phyloP scores from a whole-genome alignment of 176 grass and related monocot species.

The Luzula sylvatica region DNA sequence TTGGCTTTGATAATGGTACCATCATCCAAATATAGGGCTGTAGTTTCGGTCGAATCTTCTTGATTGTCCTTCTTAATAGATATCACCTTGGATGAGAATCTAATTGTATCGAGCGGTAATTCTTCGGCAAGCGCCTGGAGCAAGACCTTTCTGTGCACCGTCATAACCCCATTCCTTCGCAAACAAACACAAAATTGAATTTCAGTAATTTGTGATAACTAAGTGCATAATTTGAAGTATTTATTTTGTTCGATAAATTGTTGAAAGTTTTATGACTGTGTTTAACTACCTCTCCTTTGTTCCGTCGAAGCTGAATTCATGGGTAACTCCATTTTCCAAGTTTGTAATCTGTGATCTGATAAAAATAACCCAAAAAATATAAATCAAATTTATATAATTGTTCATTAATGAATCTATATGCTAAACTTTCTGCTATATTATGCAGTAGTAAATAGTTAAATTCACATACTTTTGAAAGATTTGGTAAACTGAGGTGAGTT shows the following conservation, averaged over 20 bases:
- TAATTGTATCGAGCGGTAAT: conserved; percentile 41
- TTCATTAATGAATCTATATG: neutral
- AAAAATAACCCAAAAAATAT: neutral
- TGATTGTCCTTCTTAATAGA: conserved; percentile 26
- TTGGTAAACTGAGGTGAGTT: conserved; percentile 11
- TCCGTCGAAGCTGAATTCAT: conserved; percentile 32
- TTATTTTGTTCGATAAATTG: neutral
- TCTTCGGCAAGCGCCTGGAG: conserved; percentile 52
- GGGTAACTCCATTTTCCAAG: conserved; percentile 32
- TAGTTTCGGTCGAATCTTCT: conserved; percentile 13
- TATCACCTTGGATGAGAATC: conserved; percentile 51
- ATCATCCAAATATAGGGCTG: conserved; percentile 40
- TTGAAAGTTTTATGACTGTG: neutral
- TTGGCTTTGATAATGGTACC: conserved; percentile 50
- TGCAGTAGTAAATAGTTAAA: neutral
- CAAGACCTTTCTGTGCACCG: conserved; percentile 36
- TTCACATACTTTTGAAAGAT: neutral
- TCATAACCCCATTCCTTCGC: conserved; percentile 15
- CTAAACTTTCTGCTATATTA: neutral
- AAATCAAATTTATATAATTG: neutral
- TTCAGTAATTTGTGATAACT: neutral
- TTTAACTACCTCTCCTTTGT: conserved; percentile 16
- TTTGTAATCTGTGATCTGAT: conserved; percentile 30
- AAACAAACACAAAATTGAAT: neutral
- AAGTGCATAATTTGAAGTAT: neutral